Base-by-base conservation (phyloP, 129 eudicot species). In the Daucus carota region DNA sequence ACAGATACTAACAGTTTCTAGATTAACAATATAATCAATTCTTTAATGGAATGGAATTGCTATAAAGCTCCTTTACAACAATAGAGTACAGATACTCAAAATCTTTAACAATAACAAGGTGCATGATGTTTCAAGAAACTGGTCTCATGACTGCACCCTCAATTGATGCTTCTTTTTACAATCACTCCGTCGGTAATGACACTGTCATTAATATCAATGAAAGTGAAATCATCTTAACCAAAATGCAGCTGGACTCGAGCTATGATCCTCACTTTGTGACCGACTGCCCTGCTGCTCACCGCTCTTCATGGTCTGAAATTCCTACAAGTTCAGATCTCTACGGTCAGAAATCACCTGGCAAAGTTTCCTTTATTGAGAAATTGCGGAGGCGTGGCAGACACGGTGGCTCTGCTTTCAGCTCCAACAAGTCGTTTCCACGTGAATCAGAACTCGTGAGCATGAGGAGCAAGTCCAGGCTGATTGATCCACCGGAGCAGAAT, bases 161-260 rank as follows among this genome's bases (percentile, higher is more conserved):
- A 2, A 31, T 36, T 9, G 16, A 24, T 8, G 24, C 47, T 36
- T 4, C 72, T 15, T 66, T 7, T 20, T 38, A 28, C 13, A 38
- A 29, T 24, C 48, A 70, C 20, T 41, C 36, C 2, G 44, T 34
- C n/a, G 14, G 16, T 32, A 42, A 42, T 1, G 74, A 70, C 45
- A 6, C 42, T 11, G 48, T 38, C 69, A 40, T 34, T 36, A 75
- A 32, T 34, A 54, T 75, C 69, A 54, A 65, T 77, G 80, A 80
- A 65, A 33, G 81, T 3, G 86, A 85, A 57, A 76, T 82, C 22
- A 1, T 59, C 17, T 36, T 31, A 9, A 47, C 24, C 42, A 45
- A 59, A 7, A 74, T 86, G 9, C 82, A 84, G 82, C 65, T 82
- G 68, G 88, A 82, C 54, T 45, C 85, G 7, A 89, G 88, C 62